Base-by-base conservation (phyloP, 768 basidiomycete genomes). In the Amanita exitialis region DNA sequence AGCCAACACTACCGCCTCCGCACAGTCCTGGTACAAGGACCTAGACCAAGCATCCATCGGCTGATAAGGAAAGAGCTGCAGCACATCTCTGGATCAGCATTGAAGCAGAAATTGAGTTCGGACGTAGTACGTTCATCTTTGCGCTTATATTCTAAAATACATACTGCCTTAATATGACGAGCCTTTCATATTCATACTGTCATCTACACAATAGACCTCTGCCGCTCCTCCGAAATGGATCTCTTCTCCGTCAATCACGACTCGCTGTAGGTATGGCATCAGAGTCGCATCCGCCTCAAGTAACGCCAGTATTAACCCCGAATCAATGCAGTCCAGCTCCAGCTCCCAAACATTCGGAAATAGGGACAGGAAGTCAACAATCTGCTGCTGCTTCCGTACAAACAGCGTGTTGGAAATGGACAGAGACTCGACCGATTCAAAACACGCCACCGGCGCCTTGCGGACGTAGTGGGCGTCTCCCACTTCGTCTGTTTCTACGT, bases 291-390 rank as follows among this genome's bases (percentile, higher is more conserved):
- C 49, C 8, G 21, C 23, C 13, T 44, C 43, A 18, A 51, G 23
- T 3, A 34, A 25, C 9, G 37, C 43, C 27, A 51, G 42, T 32
- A 51, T 36, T 9, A 51, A 30, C 15, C 44, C 18, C 1, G 41
- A 9, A 36, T 51, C 42, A 2, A 44, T 16, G 15, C 49, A 44
- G 36, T 51, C 42, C 41, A 51, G 15, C 21, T 44, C 49, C 30
- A 51, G 30, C 15, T 51, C 41, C 18, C 16, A 18, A 16, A 51
- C 49, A 15, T 44, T 51, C 4, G 42, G 41, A 23, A 51, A 51
- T 3, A 44, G 42, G 3, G 49, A 38, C 9, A 51, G 15, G 9
- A 51, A 51, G 16, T 44, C 49, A 10, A 20, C 10, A 12, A 51
- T 35, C 20, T 51, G 49, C 15, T 12, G 21, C 21, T 44, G 20